Evolutionary conservation across 176 grass and related monocot species (phyloP).

Genomic region (Avena insularis): DNA sequence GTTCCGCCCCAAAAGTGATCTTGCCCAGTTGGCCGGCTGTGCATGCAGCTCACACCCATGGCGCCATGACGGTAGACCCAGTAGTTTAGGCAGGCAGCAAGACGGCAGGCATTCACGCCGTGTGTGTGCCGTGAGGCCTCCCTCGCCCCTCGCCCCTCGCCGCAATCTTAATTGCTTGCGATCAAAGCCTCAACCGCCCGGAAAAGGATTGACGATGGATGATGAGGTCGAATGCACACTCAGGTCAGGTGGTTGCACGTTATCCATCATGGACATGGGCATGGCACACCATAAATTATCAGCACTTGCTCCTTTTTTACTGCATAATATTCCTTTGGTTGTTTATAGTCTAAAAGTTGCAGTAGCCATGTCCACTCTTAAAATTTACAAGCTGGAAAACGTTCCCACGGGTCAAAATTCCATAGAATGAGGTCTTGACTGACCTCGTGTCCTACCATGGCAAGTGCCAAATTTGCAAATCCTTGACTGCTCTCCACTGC

Average conservation of each 20-base stretch:
- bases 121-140: background rate
- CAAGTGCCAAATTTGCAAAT: background rate
- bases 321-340: background rate
- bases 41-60: slow-evolving; percentile 2
- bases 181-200: background rate
- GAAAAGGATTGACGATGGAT: slow-evolving; percentile 25
- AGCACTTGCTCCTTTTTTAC: background rate
- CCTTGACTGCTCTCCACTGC: slow-evolving; percentile 24
- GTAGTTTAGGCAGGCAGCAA: background rate
- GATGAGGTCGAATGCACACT: background rate
- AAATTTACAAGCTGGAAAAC: background rate
- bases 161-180: slow-evolving; percentile 21
- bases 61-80: background rate
- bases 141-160: background rate
- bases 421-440: slow-evolving; percentile 13
- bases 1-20: background rate
- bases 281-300: slow-evolving; percentile 3
- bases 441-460: background rate
- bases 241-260: slow-evolving; percentile 37
- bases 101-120: slow-evolving; percentile 18
- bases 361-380: background rate
- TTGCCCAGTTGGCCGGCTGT: background rate
- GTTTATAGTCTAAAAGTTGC: background rate
- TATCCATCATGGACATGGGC: slow-evolving; percentile 23
- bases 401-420: background rate